Percentiles rank a stretch among this genome's conserved stretches.
Evolutionary conservation across 2,329 filamentous ascomycete species (phyloP).

Genomic region (Epichloe festucae): DNA sequence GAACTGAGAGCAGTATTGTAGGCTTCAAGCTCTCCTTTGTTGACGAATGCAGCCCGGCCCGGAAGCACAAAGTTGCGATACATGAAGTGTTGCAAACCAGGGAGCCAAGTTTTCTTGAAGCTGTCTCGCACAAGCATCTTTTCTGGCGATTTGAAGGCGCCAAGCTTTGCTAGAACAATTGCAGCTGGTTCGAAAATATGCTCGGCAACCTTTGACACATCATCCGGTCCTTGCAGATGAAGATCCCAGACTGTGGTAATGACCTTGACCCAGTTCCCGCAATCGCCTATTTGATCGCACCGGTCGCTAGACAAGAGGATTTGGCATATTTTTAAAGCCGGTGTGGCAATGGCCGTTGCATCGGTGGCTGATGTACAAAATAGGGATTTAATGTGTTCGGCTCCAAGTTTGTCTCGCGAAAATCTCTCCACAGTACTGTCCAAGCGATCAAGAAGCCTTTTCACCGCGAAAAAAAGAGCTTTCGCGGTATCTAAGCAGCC

Average conservation of each 20-base stretch:
- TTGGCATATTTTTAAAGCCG: slow-evolving; percentile 33
- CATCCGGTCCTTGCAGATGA: slow-evolving; percentile 35
- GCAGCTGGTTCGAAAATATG: slow-evolving; percentile 28
- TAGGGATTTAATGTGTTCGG: slow-evolving; percentile 44
- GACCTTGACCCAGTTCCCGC: slow-evolving; percentile 34
- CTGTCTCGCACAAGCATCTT: slow-evolving; percentile 6
- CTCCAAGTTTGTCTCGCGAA: slow-evolving; percentile 36
- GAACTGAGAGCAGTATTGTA: slow-evolving; percentile 29
- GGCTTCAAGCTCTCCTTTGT: slow-evolving; percentile 26
- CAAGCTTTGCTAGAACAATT: slow-evolving; percentile 28
- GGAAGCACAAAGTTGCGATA: slow-evolving; percentile 39
- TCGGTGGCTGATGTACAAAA: slow-evolving; percentile 38
- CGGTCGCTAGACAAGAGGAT: slow-evolving; percentile 21
- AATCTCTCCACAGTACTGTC: slow-evolving; percentile 20
- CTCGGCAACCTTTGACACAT: slow-evolving; percentile 34
- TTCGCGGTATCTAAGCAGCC: slow-evolving; percentile 33
- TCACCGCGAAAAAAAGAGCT: slow-evolving; percentile 34
- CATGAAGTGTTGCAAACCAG: slow-evolving; percentile 35
- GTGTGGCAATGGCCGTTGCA: slow-evolving; percentile 30
- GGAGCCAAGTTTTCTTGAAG: slow-evolving; percentile 26
- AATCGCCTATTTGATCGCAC: slow-evolving; percentile 21
- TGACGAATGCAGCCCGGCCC: slow-evolving; percentile 33
- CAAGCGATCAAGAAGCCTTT: slow-evolving; percentile 32
- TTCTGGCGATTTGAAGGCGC: slow-evolving; percentile 14
- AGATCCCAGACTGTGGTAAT: slow-evolving; percentile 38